Evolutionary conservation across 176 grass and related monocot species (phyloP), one percentile per base, ranked within the genome.

Genomic region (Phyllostachys edulis): DNA sequence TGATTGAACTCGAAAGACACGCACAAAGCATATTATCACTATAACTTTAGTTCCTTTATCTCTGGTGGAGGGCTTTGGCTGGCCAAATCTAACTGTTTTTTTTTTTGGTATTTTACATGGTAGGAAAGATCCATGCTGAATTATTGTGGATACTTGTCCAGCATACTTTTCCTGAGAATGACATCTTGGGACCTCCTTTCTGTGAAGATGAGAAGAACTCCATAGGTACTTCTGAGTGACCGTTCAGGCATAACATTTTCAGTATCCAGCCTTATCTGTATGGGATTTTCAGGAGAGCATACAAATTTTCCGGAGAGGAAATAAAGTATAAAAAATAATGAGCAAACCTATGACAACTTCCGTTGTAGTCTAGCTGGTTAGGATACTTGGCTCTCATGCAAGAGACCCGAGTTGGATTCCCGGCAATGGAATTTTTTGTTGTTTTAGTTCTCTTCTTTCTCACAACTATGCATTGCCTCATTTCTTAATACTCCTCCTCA

Each of bases 331-430:
- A 34, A 34, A 34, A 34, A 34, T 34, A 34, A 34, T 34, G 32
- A 34, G 32, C 32, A 34, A 29, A 29, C 29, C 29, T 29, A 29
- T 29, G 29, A 29, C 29, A 29, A 29, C 0, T 2, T 91, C 79
- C 79, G 87, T 94, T 90, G 87, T 94, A 88, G 88, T 94, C 89
- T 98, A 93, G 90, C 69, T 98, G 91, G 91, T 91, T 91, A 98
- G 90, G 92, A 91, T 95, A 95, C 89, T 93, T 87, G 87, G 89
- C 90, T 93, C 92, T 97, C 90, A 94, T 85, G 85, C 81, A 79
- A 97, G 79, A 91, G 87, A 94, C 92, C 81, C 67, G 83, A 80
- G 87, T 94, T 83, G 67, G 37, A 97, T 76, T 94, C 75, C 94
- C 85, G 75, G 80, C 87, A 90, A 92, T 76, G 87, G 75, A 93